Evolutionary conservation across 805 yeast species (phyloP), one percentile per base, ranked within the genome.

Genomic region (Yamadazyma insecticola): DNA sequence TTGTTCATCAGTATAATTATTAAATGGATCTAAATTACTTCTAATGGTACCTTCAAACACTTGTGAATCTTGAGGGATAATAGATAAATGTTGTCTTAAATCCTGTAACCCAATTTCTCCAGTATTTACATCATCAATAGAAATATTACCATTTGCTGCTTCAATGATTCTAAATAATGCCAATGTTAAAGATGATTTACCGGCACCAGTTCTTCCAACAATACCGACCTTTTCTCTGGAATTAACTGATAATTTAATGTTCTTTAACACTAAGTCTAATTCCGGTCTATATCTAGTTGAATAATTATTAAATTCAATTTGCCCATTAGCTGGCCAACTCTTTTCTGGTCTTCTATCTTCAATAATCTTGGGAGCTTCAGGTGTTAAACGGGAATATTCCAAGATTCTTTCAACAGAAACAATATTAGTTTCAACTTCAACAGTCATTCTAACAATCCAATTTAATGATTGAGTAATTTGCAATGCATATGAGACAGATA

Each of bases 391-490:
- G 22, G 95, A 75, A 56, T 89, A 90, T 56, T 90, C 98, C 58
- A 85, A 70, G 32, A 90, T 79, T 62, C 98, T 79, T 65, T 90
- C 98, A 26, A 94, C 96, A 13, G 95, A 84, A 22, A 92, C 98
- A 63, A 92, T 89, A 58, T 88, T 90, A 9, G 97, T 88, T 59
- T 92, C 98, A 27, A 92, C 96, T 48, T 92, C 98, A 26, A 92
- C 98, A 0, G 97, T 86, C 97, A 89, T 90, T 63, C 99, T 76
- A 18, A 92, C 97, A 59, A 92, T 87, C 97, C 97, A 90, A 57
- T 88, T 90, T 59, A 92, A 72, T 0, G 96, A 74, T 59, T 88
- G 96, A 0, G 99, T 92, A 39, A 89, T 74, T 57, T 87, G 95
- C 41, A 92, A 69, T 2, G 98, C 90, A 59, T 92, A 94, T 28